Evolutionary conservation across 345 rosid species (phyloP).

Genomic region (Moricandia moricandioides): DNA sequence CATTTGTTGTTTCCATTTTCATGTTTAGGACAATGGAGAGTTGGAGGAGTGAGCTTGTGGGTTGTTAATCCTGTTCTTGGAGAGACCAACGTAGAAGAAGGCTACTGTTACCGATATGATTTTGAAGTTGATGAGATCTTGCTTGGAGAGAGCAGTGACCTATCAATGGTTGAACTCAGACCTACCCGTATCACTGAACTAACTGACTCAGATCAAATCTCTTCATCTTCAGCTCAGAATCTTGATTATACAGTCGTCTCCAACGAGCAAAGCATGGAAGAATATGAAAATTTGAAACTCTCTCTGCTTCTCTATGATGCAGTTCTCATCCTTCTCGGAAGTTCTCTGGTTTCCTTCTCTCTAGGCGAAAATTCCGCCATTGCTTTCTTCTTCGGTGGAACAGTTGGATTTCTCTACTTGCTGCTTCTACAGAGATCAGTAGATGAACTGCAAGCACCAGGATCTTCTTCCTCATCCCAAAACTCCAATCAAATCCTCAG

Average conservation of each 20-base stretch:
- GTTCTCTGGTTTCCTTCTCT: constrained; percentile 42
- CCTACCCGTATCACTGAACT: constrained; percentile 46
- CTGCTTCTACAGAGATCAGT: constrained; percentile 70
- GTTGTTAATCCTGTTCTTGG: constrained; percentile 36
- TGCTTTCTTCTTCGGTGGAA: constrained; percentile 76
- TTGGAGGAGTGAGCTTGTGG: constrained; percentile 47
- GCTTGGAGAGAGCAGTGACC: constrained; percentile 68
- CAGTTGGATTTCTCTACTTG: constrained; percentile 64
- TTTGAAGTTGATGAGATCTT: constrained; percentile 61
- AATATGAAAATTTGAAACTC: constrained; percentile 69
- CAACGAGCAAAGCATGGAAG: constrained; percentile 79
- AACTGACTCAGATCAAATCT: constrained; percentile 36
- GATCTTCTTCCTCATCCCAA: constrained; percentile 34
- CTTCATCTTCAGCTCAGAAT: constrained; percentile 29
- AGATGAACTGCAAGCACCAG: constrained; percentile 55
- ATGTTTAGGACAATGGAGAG: constrained; percentile 87
- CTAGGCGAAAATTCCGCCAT: constrained; percentile 48
- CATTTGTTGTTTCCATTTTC: background rate
- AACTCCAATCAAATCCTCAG: constrained; percentile 27
- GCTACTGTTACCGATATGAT: constrained; percentile 45
- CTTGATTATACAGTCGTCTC: constrained; percentile 28
- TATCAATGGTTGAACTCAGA: constrained; percentile 69
- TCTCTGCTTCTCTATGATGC: constrained; percentile 55
- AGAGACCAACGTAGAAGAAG: constrained; percentile 29
- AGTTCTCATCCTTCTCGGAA: constrained; percentile 48